phyloP scores from a whole-genome alignment of 164 flowering plant species.

The Warburgia ugandensis region DNA sequence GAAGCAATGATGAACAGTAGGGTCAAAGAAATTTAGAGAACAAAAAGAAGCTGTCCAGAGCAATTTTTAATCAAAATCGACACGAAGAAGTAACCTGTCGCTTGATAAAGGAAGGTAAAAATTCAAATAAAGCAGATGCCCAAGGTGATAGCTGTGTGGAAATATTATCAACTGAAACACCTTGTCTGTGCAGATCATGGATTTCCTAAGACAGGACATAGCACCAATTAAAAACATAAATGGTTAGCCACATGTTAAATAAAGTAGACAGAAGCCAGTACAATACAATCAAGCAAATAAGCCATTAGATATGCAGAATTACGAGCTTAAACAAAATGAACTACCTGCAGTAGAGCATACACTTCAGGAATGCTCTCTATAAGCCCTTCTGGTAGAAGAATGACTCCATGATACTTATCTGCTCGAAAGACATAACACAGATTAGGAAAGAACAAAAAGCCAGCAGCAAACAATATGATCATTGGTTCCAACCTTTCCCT shows the following conservation, averaged over 20 bases:
- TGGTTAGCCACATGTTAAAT: too few relatives aligned
- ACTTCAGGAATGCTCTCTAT: constrained; percentile 98
- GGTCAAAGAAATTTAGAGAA: too few relatives aligned
- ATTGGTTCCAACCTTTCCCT: constrained; percentile 44
- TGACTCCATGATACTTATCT: constrained; percentile 96
- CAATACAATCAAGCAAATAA: too few relatives aligned
- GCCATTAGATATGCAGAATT: too few relatives aligned
- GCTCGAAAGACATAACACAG: constrained; percentile 10
- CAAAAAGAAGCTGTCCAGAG: too few relatives aligned
- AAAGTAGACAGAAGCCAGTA: too few relatives aligned
- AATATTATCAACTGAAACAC: constrained; percentile 13
- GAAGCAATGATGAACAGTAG: too few relatives aligned
- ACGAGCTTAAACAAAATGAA: background rate
- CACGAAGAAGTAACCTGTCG: constrained; percentile 9
- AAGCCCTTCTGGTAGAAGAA: constrained; percentile 91
- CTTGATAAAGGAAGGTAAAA: constrained; percentile 15
- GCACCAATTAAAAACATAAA: too few relatives aligned
- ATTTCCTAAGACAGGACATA: too few relatives aligned
- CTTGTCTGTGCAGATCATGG: constrained; percentile 11
- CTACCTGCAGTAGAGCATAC: constrained; percentile 91
- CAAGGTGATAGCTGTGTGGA: constrained; percentile 17
- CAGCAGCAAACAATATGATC: background rate
- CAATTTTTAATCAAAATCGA: too few relatives aligned
- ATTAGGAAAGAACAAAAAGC: background rate
- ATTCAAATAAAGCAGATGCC: constrained; percentile 19